Evolutionary conservation across 805 yeast genomes (phyloP).

Genomic region (Teunomyces cretensis): DNA sequence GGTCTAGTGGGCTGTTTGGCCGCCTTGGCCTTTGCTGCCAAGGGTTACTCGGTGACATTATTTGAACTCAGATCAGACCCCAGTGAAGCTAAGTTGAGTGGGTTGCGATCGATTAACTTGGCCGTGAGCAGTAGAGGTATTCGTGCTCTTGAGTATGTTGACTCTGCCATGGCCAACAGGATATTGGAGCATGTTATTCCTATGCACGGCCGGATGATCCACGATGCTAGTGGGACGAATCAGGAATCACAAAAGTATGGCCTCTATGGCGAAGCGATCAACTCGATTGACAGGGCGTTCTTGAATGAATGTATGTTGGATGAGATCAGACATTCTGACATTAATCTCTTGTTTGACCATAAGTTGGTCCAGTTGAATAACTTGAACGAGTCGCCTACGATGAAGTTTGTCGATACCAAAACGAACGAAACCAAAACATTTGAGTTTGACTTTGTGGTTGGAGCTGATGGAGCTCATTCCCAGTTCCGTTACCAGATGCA

Average conservation of each 20-base stretch:
- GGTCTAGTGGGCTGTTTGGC: conserved; percentile 88
- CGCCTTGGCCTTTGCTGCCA: conserved; percentile 73
- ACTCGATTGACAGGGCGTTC: conserved; percentile 76
- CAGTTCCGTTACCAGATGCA: conserved; percentile 69
- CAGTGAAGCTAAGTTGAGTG: conserved; percentile 33
- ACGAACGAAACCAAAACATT: conserved; percentile 18
- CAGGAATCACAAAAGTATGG: conserved; percentile 77
- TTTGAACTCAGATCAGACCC: conserved; percentile 77
- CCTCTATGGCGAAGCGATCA: conserved; percentile 75
- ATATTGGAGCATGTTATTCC: conserved; percentile 69
- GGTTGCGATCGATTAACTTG: conserved; percentile 71
- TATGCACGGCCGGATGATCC: conserved; percentile 90
- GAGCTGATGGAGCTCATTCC: conserved; percentile 86
- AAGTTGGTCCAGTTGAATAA: conserved; percentile 49
- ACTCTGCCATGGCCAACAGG: conserved; percentile 52
- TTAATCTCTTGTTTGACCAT: conserved; percentile 52
- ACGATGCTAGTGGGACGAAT: conserved; percentile 55
- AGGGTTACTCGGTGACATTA: conserved; percentile 70
- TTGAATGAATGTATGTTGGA: conserved; percentile 65
- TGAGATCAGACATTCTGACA: conserved; percentile 49
- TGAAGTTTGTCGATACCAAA: conserved; percentile 23
- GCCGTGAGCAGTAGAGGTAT: conserved; percentile 90
- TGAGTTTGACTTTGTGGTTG: conserved; percentile 62
- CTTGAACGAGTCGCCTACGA: conserved; percentile 16
- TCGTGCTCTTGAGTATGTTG: conserved; percentile 62